These are phyloP conservation scores for Waitea zeae DNA, from an alignment of 1,284 basidiomycete genomes.

Conservation along the genomic window DNA sequence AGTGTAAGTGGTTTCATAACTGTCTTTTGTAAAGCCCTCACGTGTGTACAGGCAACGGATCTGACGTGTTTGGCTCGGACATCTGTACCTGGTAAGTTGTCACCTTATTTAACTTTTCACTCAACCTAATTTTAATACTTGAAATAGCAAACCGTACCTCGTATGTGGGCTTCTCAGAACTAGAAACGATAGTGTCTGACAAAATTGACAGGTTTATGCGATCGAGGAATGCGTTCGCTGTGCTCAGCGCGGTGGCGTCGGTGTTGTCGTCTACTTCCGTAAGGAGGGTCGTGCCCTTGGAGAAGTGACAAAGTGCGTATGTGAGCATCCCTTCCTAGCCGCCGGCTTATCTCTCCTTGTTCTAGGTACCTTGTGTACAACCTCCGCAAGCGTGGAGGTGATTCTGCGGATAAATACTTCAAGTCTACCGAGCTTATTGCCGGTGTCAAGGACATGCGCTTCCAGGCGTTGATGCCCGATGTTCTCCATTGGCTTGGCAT, in stretches of 20 bases:
- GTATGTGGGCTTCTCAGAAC: too few relatives aligned
- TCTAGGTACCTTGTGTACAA: constrained; percentile 74
- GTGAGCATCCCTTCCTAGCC: neutral
- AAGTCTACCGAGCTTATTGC: constrained; percentile 86
- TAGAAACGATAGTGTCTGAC: too few relatives aligned
- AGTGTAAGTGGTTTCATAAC: constrained; percentile 41
- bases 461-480: constrained; percentile 94
- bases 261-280: constrained; percentile 87
- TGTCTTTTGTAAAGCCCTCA: neutral
- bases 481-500: constrained; percentile 91
- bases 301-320: constrained; percentile 71
- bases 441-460: constrained; percentile 91
- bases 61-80: constrained; percentile 81
- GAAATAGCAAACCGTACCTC: constrained; percentile 63
- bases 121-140: neutral
- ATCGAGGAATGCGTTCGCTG: constrained; percentile 85
- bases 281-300: constrained; percentile 89
- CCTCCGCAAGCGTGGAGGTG: constrained; percentile 85
- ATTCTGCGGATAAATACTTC: constrained; percentile 89
- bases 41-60: constrained; percentile 44
- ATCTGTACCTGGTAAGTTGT: constrained; percentile 73
- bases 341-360: too few relatives aligned
- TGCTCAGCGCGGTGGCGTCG: constrained; percentile 81
- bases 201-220: too few relatives aligned
- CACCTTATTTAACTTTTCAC: neutral